Evolutionary conservation across 106 monocot genomes (phyloP).

Genomic region (Dioscorea zingiberensis): DNA sequence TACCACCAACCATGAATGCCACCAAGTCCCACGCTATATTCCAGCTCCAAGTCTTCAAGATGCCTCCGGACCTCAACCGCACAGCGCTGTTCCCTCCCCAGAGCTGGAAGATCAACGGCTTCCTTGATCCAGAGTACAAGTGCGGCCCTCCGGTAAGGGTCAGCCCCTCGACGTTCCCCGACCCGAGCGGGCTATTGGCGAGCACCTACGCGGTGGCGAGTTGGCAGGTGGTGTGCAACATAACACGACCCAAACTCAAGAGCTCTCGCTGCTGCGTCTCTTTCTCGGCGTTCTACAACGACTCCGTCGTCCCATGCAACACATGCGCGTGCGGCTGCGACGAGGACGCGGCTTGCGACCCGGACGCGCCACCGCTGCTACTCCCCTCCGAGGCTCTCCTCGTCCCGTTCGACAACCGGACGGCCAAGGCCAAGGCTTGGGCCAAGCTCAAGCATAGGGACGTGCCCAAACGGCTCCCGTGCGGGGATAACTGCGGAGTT

Average conservation of each 20-base stretch:
- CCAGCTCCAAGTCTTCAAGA: constrained; percentile 81
- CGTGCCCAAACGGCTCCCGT: constrained; percentile 29
- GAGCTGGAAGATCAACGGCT: constrained; percentile 70
- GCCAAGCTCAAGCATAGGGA: constrained; percentile 50
- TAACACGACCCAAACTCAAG: constrained; percentile 48
- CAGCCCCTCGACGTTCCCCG: constrained; percentile 72
- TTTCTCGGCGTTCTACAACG: constrained; percentile 94
- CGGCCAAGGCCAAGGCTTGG: constrained; percentile 62
- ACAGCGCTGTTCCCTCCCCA: constrained; percentile 70
- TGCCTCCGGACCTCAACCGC: constrained; percentile 81
- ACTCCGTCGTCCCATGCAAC: constrained; percentile 77
- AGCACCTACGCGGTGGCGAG: constrained; percentile 60
- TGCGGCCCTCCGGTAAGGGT: constrained; percentile 79
- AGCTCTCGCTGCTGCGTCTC: constrained; percentile 78
- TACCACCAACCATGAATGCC: constrained; percentile 59
- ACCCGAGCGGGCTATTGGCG: constrained; percentile 61
- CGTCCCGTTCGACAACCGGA: constrained; percentile 59
- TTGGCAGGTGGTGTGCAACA: constrained; percentile 93
- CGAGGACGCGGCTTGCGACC: constrained; percentile 37
- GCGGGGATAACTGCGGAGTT: constrained; percentile 59
- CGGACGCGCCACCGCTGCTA: constrained; percentile 39
- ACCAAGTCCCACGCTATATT: constrained; percentile 52
- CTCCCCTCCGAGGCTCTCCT: constrained; percentile 76
- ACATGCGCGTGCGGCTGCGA: constrained; percentile 94
- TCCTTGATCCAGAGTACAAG: constrained; percentile 59